Conservation (phyloP, 805 yeast species). For the Metschnikowia gelsemii region DNA sequence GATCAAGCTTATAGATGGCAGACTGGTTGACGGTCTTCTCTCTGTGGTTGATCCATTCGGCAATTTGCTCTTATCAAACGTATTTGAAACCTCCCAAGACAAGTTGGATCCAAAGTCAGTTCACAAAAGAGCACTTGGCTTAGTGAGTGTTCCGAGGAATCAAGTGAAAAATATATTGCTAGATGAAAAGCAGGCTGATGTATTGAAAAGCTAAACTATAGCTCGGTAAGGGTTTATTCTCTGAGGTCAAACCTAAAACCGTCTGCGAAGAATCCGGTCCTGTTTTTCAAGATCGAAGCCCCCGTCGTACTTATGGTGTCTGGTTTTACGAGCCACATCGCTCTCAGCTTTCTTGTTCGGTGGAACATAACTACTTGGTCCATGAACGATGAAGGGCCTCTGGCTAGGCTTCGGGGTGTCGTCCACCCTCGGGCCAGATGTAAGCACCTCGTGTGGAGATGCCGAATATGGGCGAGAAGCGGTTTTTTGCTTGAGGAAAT, state of each 20-base stretch:
- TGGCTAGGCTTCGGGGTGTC: not conserved
- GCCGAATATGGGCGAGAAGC: slow-evolving; percentile 1
- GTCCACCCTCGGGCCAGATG: not conserved
- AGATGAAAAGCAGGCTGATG: slow-evolving; percentile 17
- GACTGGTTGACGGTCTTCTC: slow-evolving; percentile 38
- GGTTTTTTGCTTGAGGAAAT: slow-evolving; percentile 11
- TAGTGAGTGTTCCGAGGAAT: slow-evolving; percentile 28
- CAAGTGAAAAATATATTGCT: slow-evolving; percentile 22
- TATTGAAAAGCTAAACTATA: not conserved
- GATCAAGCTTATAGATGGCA: slow-evolving; percentile 29
- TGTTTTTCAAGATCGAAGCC: slow-evolving; percentile 7
- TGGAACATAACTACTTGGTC: slow-evolving; percentile 7
- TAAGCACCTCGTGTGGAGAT: slow-evolving; percentile 1
- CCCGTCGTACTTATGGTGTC: slow-evolving; percentile 4
- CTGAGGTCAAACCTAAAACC: slow-evolving; percentile 2
- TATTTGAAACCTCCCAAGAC: slow-evolving; percentile 33
- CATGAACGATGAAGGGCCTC: slow-evolving; percentile 9
- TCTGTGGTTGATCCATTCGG: slow-evolving; percentile 46
- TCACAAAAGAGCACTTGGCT: slow-evolving; percentile 28
- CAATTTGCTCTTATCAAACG: slow-evolving; percentile 37
- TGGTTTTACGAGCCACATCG: not conserved
- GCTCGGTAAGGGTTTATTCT: slow-evolving; percentile 1
- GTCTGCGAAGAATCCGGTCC: slow-evolving; percentile 12
- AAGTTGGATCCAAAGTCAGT: slow-evolving; percentile 20
- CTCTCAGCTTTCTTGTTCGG: not conserved